Base-by-base conservation (phyloP, 371 early-diverging fungal genomes). In the Mortierella polycephala region DNA sequence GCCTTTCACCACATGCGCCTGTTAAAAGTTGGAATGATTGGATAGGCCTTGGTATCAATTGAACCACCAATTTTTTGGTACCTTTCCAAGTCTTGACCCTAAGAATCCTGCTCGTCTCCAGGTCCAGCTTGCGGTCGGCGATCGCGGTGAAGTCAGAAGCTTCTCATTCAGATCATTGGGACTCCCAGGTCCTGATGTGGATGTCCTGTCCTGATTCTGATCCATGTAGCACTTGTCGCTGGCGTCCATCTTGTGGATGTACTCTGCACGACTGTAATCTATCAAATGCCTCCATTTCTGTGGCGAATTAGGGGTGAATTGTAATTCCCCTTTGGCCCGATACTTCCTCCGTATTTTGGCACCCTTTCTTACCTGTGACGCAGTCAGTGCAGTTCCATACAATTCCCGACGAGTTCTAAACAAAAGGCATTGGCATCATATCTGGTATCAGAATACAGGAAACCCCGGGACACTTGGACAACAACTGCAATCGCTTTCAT, bases 101-200 rank as follows among this genome's bases (percentile, higher is more conserved):
- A 81, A 59, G 23, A 74, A 76, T 21, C 76, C 75, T 20, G 68
- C 81, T 1, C 75, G 52, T 40, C 74, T 71, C 77, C 81, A 81
- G 20, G 71, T 70, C 50, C 57, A 58, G 23, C 67, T 62, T 47
- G 70, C 54, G 51, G 49, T 60, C 21, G 67, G 58, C 5, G 47
- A 51, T 9, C 52, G 57, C 7, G 58, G 47, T 20, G 66, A 51
- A 40, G 55, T 9, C 0, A 58, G 46, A 16, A 20, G 46, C 9
- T n/a, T 14, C n/a, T 47, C 58, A 62, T 61, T 53, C 60, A 60
- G 67, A 39, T 53, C 60, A 0, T 55, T 44, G 61, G 55, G 14
- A 42, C 8, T 20, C 57, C 10, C 18, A 41, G 56, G 37, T 54
- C 11, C 45, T 63, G 20, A 21, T 50, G 57, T 37, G 39, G 60